Evolutionary conservation across 352 stramenopile species (phyloP), one percentile per base, ranked within the genome.

Genomic region (Pythium grandisporangium): DNA sequence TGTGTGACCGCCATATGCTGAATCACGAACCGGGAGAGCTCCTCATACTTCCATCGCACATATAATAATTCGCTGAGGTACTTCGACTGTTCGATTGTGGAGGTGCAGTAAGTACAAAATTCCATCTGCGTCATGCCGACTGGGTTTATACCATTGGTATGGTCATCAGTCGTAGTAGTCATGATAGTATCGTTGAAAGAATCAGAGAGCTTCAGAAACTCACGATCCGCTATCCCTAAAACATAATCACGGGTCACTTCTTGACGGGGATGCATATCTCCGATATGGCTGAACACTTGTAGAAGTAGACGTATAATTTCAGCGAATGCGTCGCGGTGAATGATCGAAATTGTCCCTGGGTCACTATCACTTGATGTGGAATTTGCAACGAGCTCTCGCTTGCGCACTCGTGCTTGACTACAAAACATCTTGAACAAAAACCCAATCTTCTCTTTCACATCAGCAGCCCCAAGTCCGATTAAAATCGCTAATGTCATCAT

Each of bases 1-100:
- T 93, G 79, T 1, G 85, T 68, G 4, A 63, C 55, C 39, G 63
- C 82, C 78, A 96, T 97, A 23, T 81, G 64, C 50, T 91, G 84
- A 5, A 89, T 60, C 39, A 95, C 76, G 48, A 80, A 88, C 3
- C 79, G 70, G 49, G 78, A 93, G 26, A 95, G 52, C 39, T 84
- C 67, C 14, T 86, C 70, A 30, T 75, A 91, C 30, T 64, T 67
- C 79, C 85, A 96, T 6, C 65, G 61, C 11, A 72, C 55, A 2
- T 50, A 42, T 2, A 96, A 60, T 2, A 95, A 22, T 17, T 66
- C 52, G 17, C 64, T 82, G 2, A 94, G 37, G 40, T 89, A 88
- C 43, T 82, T 77, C 7, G 73, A 92, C 0, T 63, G 52, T 4
- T 77, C 53, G 7, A 94, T 54, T 4, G 51, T 50, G 1, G 66